phyloP scores from a whole-genome alignment of 1,284 basidiomycete genomes.

The Papiliotrema laurentii region DNA sequence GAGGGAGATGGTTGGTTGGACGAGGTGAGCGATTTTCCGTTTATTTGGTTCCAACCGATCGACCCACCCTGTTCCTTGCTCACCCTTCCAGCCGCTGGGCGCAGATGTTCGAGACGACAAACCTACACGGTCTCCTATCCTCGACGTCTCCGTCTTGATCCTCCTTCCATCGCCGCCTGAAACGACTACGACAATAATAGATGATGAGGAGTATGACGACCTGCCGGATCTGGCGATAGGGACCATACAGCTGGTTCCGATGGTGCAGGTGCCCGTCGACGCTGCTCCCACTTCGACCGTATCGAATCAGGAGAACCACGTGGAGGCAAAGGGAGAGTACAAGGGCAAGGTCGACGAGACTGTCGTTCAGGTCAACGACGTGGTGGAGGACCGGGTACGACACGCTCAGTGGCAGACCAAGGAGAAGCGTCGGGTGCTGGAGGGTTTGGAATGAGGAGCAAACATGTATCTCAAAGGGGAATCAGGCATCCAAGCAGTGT shows the following conservation, averaged over 20 bases:
- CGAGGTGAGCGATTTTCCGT: no score
- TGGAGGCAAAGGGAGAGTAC: background rate
- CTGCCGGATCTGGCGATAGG: slow-evolving; percentile 12
- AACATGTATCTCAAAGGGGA: no score
- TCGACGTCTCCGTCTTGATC: no score
- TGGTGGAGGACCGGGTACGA: background rate
- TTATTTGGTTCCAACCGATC: no score
- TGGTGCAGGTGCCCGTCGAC: background rate
- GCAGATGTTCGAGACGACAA: no score
- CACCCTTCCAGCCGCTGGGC: no score
- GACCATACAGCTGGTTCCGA: background rate
- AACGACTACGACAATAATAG: background rate
- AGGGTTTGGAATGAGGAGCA: no score
- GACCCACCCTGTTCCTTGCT: no score
- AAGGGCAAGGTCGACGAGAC: background rate
- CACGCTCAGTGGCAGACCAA: background rate
- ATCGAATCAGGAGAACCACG: no score
- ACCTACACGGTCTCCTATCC: no score
- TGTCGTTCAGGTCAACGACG: background rate
- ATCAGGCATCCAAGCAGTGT: background rate
- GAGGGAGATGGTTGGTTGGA: no score
- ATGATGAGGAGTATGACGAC: slow-evolving; percentile 11
- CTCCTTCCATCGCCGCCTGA: background rate
- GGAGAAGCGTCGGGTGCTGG: background rate
- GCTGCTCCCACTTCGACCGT: no score